These are phyloP conservation scores for Amoebophrya sp. DNA, from an alignment of 169 alveolate species.

Conservation along the genomic window DNA sequence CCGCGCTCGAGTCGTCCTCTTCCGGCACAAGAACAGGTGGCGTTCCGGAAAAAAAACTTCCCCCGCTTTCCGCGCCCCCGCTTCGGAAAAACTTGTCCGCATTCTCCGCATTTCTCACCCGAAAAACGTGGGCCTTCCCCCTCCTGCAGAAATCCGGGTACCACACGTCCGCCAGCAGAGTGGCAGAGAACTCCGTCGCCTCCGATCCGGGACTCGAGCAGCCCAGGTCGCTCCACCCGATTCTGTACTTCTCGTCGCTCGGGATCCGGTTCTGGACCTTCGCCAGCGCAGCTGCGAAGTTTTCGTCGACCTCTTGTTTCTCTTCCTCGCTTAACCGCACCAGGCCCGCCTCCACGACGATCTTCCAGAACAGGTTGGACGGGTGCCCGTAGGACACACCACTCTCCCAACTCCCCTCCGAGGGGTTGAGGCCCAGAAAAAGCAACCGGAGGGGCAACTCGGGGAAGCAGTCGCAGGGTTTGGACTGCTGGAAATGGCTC, in stretches of 20 bases:
- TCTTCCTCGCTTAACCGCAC: too few relatives aligned
- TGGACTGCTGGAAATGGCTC: not conserved
- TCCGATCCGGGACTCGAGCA: not conserved
- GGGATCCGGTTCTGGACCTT: too few relatives aligned
- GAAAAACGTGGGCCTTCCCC: not conserved
- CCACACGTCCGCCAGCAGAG: not conserved
- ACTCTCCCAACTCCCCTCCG: not conserved
- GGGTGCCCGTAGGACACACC: not conserved
- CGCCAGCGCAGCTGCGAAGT: too few relatives aligned
- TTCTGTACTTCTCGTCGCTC: too few relatives aligned
- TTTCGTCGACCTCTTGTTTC: too few relatives aligned
- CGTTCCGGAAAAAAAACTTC: too few relatives aligned
- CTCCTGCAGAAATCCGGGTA: not conserved
- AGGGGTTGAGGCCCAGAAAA: not conserved
- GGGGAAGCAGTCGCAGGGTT: not conserved
- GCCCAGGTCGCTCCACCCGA: not conserved
- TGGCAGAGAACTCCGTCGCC: not conserved
- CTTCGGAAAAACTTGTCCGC: too few relatives aligned
- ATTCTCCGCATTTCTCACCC: too few relatives aligned
- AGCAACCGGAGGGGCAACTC: not conserved
- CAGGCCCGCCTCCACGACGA: not conserved
- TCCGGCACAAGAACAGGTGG: too few relatives aligned
- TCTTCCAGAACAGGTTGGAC: not conserved
- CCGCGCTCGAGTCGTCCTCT: too few relatives aligned
- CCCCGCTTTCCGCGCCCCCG: too few relatives aligned